phyloP scores from a whole-genome alignment of 371 early-diverging fungal genomes.

The Zychaea mexicana region DNA sequence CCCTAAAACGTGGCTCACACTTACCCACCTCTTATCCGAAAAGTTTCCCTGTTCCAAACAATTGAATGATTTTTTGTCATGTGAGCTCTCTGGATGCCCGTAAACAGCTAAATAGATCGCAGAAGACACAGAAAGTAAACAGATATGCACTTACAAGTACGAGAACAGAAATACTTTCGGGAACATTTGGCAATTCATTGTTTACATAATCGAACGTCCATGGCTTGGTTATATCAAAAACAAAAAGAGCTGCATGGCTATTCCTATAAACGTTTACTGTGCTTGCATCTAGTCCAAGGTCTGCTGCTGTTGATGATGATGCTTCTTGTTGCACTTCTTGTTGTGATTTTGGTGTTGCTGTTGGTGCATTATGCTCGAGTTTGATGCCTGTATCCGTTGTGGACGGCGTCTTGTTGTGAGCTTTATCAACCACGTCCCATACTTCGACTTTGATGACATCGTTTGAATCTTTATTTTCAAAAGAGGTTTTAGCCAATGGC shows the following conservation, averaged over 20 bases:
- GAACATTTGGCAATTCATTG: constrained; percentile 53
- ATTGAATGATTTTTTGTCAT: background rate
- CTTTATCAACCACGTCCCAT: constrained; percentile 74
- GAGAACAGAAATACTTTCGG: constrained; percentile 55
- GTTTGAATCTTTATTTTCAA: constrained; percentile 39
- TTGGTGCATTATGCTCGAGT: constrained; percentile 33
- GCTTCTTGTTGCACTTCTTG: constrained; percentile 7
- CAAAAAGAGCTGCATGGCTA: constrained; percentile 57
- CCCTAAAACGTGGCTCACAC: background rate
- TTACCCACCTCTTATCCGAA: constrained; percentile 46
- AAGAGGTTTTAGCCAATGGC: background rate
- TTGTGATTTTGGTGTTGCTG: constrained; percentile 12
- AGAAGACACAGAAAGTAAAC: too few species aligned
- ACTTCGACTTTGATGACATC: constrained; percentile 72
- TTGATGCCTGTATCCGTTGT: constrained; percentile 38
- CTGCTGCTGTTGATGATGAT: constrained; percentile 1
- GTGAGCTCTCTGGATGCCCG: too few species aligned
- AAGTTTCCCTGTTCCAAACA: constrained; percentile 44
- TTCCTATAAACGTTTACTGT: constrained; percentile 70
- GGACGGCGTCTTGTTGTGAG: constrained; percentile 31
- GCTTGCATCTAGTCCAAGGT: constrained; percentile 60
- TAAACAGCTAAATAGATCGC: too few species aligned
- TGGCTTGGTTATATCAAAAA: constrained; percentile 65
- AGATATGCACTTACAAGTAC: constrained; percentile 49
- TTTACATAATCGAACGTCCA: constrained; percentile 69